Evolutionary conservation across 202 grass and related monocot genomes (phyloP).

Genomic region (Carex sylvatica): DNA sequence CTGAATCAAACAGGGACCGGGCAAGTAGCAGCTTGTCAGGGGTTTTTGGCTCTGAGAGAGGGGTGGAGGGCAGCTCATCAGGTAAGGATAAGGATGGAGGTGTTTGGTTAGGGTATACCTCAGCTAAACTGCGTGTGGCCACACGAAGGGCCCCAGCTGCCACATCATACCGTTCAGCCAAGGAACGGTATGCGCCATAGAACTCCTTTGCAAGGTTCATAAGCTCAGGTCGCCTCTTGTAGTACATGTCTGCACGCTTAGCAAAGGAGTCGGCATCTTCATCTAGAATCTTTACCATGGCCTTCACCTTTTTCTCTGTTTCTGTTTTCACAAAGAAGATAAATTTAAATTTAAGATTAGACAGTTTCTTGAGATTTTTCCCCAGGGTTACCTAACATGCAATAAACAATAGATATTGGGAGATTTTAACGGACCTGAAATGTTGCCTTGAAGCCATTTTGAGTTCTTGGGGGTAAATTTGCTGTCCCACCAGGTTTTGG

Average conservation of each 20-base stretch:
- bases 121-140: conserved; percentile 75
- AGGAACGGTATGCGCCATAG: conserved; percentile 83
- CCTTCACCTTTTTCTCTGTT: conserved; percentile 75
- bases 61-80: conserved; percentile 64
- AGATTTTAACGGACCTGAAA: conserved; percentile 50
- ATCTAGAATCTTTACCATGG: conserved; percentile 98
- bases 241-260: conserved; percentile 91
- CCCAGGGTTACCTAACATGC: neutral
- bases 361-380: neutral
- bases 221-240: conserved; percentile 91
- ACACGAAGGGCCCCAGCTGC: conserved; percentile 87
- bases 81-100: conserved; percentile 42
- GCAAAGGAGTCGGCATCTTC: conserved; percentile 99
- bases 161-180: conserved; percentile 90
- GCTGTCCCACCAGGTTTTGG: conserved; percentile 77
- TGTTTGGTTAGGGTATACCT: conserved; percentile 91
- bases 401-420: neutral
- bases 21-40: conserved; percentile 48
- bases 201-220: conserved; percentile 94
- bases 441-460: conserved; percentile 96
- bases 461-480: conserved; percentile 96
- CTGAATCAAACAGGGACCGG: conserved; percentile 46
- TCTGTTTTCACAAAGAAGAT: conserved; percentile 56
- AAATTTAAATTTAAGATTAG: conserved; percentile 24
- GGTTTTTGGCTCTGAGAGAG: conserved; percentile 56